Base-by-base conservation (phyloP, 306 rosid genomes). In the Betula pendula region DNA sequence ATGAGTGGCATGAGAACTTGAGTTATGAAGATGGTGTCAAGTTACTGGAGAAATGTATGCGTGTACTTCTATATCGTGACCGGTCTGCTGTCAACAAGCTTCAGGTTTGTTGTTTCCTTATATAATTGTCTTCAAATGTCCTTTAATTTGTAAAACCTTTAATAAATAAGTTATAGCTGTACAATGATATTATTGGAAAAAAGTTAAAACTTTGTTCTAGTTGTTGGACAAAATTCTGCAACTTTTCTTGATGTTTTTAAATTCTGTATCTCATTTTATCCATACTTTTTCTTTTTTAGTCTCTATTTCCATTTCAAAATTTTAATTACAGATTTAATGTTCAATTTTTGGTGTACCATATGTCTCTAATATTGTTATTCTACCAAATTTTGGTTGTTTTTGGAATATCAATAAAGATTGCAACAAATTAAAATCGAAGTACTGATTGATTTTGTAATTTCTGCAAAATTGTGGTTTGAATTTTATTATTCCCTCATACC, bases 1-100 rank as follows among this genome's bases (percentile, higher is more conserved):
- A 90, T 11, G 99, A 92, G 85, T 95, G 99, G 99, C 91, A 86
- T 73, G 97, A 88, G 71, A 82, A 90, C 73, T 84, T 95, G 89
- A 88, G 91, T 75, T 90, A 88, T 50, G 99, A 90, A 89, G 99
- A 92, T 67, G 99, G 90, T 3, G 92, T 95, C 78, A 91, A 89
- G 86, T 79, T 95, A 72, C 87, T 95, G 69, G 99, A 92, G 89
- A 95, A 95, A 76, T 95, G 99, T 88, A 95, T 95, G 97, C 90
- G 97, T 25, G 97, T 95, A 52, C 97, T 95, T 49, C 89, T 95
- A 9, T 95, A 92, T 75, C 99, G 97, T 73, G 99, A 95, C 82
- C 80, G 99, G 71, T 95, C 99, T 78, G 94, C 94, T 69, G 84
- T 90, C 70, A 90, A 88, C 86, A 90, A 90, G 84, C 85, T 90